Percentiles rank a stretch among this genome's conserved stretches.
Conservation (phyloP, 1,284 basidiomycete species). For the Cutaneotrichosporon cavernicola region DNA sequence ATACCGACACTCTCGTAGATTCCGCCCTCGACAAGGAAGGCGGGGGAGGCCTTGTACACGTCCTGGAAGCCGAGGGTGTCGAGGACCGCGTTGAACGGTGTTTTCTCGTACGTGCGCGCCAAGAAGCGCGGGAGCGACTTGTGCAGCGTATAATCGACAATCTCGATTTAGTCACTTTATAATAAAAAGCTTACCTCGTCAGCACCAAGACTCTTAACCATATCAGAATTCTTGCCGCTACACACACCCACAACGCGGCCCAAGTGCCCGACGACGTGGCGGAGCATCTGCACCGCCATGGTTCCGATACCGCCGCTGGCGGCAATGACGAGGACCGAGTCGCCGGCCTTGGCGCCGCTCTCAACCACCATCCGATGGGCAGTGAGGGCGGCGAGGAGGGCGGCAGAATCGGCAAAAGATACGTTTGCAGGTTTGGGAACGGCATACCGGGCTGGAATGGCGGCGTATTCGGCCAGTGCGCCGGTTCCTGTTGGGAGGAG, state of each 20-base stretch:
- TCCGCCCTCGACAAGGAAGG: conserved; percentile 12
- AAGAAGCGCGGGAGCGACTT: conserved; percentile 39
- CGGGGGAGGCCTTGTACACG: conserved; percentile 34
- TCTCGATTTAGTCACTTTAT: conserved; percentile 23
- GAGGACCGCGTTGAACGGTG: conserved; percentile 20
- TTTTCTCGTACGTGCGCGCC: not conserved
- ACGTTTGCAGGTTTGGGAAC: conserved; percentile 7
- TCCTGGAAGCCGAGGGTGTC: conserved; percentile 28
- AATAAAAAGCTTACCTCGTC: conserved; percentile 39
- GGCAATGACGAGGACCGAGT: conserved; percentile 19
- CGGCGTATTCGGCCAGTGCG: conserved; percentile 14
- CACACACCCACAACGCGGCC: conserved; percentile 62
- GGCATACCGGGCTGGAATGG: conserved; percentile 15
- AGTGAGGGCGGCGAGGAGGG: conserved; percentile 14
- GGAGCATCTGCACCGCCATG: conserved; percentile 61
- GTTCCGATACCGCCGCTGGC: conserved; percentile 59
- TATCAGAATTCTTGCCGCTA: conserved; percentile 58
- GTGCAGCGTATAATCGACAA: conserved; percentile 62
- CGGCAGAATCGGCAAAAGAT: not conserved
- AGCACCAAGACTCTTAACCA: conserved; percentile 56
- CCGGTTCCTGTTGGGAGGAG: conserved; percentile 13
- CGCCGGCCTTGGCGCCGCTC: conserved; percentile 6
- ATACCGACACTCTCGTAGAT: conserved; percentile 30
- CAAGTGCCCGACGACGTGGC: conserved; percentile 57
- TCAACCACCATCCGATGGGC: conserved; percentile 16